Evolutionary conservation across 192 early-diverging fungal species (phyloP), one percentile per base, ranked within the genome.

Genomic region (Dissophora ornata): DNA sequence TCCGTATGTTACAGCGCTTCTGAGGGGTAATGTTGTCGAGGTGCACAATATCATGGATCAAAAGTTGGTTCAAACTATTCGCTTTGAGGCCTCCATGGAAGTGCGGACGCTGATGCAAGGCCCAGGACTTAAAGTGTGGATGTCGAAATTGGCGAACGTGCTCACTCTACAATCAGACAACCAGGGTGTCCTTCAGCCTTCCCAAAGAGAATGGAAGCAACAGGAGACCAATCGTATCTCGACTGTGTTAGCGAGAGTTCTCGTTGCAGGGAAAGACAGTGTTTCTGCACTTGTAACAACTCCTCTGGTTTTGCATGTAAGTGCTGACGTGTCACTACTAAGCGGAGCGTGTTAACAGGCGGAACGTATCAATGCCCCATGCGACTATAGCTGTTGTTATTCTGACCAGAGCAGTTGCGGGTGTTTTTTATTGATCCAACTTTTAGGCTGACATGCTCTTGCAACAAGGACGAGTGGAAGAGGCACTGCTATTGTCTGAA

Each of bases 31-130:
- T 19, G 80, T 81, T 0, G 78, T 95, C n/a, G 88, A 94, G 71
- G 69, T 95, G 18, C 94, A 95, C 78, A 90, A 92, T 64, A 67
- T 93, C 12, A 38, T 88, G 51, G 87, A 88, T 41, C 93, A 93
- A 57, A 67, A 83, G 28, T 75, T 80, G 8, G 69, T 94, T 8
- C 89, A 92, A 53, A 82, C 78, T 1, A 55, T 87, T n/a, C 40
- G 60, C 6, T 42, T 87, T 5, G 55, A 81, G 4, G 53, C 82
- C 8, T 57, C 56, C 2, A 38, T 79, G 19, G 88, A 86, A 48
- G 18, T 85, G 46, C 64, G 86, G 68, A 78, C 80, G 34, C 58
- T 92, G 62, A 82, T 81, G 29, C 57, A 81, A 82, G 79, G 85
- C 32, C 77, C 80, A 71, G 83, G 87, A 4, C 61, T 89, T 12